Evolutionary conservation across 805 yeast genomes (phyloP), one percentile per base, ranked within the genome.

Genomic region (Barnettozyma siamensis): DNA sequence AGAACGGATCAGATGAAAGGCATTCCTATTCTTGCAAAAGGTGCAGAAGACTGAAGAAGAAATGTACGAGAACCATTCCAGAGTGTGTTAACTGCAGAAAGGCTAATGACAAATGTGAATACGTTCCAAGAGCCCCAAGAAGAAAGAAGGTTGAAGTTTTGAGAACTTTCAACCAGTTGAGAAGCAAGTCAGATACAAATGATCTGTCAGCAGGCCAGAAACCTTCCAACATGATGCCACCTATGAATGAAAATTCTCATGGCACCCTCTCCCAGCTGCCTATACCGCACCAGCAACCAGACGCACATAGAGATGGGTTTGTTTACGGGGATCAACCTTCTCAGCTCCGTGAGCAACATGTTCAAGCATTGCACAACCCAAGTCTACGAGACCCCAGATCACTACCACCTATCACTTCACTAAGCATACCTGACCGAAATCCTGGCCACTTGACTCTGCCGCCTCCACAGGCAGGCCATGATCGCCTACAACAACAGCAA

Each of bases 31-130:
- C 75, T 2, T 74, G 79, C 50, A 54, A 65, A 15, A 51, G 76
- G 31, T 75, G 80, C 49, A 60, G 78, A 38, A 57, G 65, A 37
- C 54, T 72, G 30, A 75, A 74, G 55, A 73, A 73, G 55, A 70
- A 67, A 47, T 75, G 80, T 49, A 60, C 72, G 1, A 67, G 71
- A 47, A 60, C 67, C 18, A 41, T 54, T 1, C 78, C 78, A 0
- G 55, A 48, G 15, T 75, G 80, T 47, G 42, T 46, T 10, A 71
- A 69, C 47, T 75, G 80, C 47, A 35, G 33, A 10, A 66, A 59
- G 42, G 65, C 69, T 7, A 57, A 58, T 7, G 65, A 60, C 37
- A 33, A 35, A 2, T 74, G 79, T 50, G 59, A 57, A 31, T 73
- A 73, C 47, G 67, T 70, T 3, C 70, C 72, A 3, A 59, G 70